Conservation (phyloP, 441 rosid genomes). For the Capsella rubella region DNA sequence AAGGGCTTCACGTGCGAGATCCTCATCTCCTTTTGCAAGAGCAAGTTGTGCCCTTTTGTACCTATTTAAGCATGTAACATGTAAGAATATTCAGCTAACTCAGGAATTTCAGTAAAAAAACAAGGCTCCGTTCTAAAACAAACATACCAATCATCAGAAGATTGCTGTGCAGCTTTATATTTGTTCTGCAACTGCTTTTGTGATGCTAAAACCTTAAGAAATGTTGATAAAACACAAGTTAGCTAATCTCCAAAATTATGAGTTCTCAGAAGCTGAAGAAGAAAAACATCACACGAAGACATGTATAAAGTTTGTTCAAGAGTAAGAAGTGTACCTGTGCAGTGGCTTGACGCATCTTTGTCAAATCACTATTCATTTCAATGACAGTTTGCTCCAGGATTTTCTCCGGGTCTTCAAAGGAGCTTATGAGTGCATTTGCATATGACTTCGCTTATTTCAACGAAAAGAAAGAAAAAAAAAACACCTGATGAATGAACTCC, state of each 20-base stretch:
- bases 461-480: conserved; percentile 15
- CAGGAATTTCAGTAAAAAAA: background rate
- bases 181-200: conserved; percentile 93
- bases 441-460: conserved; percentile 70
- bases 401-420: conserved; percentile 97
- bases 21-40: conserved; percentile 96
- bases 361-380: conserved; percentile 98
- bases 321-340: conserved; percentile 72
- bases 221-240: conserved; percentile 20
- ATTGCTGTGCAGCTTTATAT: conserved; percentile 85
- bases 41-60: conserved; percentile 98
- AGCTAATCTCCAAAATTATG: conserved; percentile 13
- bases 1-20: conserved; percentile 99
- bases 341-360: conserved; percentile 98
- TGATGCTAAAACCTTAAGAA: conserved; percentile 87
- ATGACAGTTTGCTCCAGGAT: conserved; percentile 92
- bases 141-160: conserved; percentile 90
- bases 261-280: conserved; percentile 14
- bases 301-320: background rate
- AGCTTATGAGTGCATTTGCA: conserved; percentile 88
- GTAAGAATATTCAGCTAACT: background rate
- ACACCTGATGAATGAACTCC: conserved; percentile 26
- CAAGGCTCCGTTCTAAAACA: background rate
- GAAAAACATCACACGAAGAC: conserved; percentile 6
- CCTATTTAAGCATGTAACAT: conserved; percentile 51